A percentile compares a stretch with the other conserved stretches of the same genome.
Evolutionary conservation across 2,329 filamentous ascomycete species (phyloP).

Genomic region (Coniochaeta sp.): DNA sequence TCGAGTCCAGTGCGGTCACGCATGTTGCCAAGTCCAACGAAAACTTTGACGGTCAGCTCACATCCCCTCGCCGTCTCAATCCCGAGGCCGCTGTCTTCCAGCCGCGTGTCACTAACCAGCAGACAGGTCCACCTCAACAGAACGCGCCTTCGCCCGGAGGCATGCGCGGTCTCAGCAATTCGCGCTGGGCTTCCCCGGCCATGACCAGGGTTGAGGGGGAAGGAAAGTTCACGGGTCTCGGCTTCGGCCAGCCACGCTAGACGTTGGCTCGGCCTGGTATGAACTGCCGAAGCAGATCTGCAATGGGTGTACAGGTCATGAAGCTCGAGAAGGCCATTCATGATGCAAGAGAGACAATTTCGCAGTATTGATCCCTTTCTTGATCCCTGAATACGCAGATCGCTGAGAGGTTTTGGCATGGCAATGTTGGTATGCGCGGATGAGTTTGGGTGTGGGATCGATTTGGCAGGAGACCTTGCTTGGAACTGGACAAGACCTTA

Average conservation of each 20-base stretch:
- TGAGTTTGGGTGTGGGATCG: too few species aligned
- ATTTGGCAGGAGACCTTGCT: background rate
- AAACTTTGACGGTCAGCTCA: background rate
- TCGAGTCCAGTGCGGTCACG: background rate
- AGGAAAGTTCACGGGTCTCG: background rate
- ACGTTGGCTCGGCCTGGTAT: too few species aligned
- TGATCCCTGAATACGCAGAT: background rate
- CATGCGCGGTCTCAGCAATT: background rate
- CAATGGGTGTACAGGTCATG: too few species aligned
- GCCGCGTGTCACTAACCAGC: background rate
- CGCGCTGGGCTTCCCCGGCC: background rate
- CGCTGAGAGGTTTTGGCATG: too few species aligned
- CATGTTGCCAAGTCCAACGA: background rate
- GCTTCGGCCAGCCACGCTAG: background rate
- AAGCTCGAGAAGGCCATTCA: too few species aligned
- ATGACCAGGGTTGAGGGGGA: background rate
- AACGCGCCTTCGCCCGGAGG: background rate
- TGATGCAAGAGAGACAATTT: too few species aligned
- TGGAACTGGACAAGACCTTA: background rate
- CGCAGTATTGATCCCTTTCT: background rate
- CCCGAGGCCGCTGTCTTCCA: background rate
- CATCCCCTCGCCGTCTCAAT: background rate
- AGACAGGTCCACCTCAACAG: background rate
- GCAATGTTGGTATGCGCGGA: background rate
- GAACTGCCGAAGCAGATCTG: too few species aligned